Base-by-base conservation (phyloP, 2,329 filamentous ascomycete genomes). In the Fusarium torreyae region DNA sequence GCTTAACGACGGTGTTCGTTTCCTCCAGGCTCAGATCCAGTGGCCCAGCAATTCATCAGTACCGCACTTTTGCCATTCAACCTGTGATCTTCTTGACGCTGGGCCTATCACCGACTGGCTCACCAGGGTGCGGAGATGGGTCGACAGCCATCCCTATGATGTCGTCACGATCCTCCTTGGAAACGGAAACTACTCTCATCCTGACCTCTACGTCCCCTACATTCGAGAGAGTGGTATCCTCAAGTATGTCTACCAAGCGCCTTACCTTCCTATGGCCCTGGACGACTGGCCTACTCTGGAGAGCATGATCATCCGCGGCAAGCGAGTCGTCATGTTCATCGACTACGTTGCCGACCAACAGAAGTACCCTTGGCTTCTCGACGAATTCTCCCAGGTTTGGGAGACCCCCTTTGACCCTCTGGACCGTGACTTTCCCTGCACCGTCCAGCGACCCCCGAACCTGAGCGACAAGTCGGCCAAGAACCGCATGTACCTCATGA, bases 371-470 rank as follows among this genome's bases (percentile, higher is more conserved):
- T 98, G 93, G 88, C 86, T 97, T 42, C 84, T 97, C 40, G 93
- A 97, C 78, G 86, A 98, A 79, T 98, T 97, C 82, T 88, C 87
- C 7, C 92, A 97, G 76, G 87, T 97, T 81, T 97, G 93, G 92
- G 93, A 98, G 81, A 95, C 94, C 1, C 92, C 93, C 0, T 98
- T 97, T 77, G 92, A 94, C 54, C 94, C 89, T 5, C 75, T 79
- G 17, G 78, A 89, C 75, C 81, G 81, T 49, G 77, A 79, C 1
- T 97, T 97, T 77, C 94, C 94, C 0, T 98, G 94, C 81, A 89
- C 83, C 1, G 85, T 90, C 38, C 88, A 97, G 76, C 90, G 94
- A 0, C 94, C 94, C 1, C 93, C 93, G 0, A 82, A 87, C 43
- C 81, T 97, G 59, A 74, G 81, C 4, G 75, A 77, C 1, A 80